These are phyloP conservation scores for Malus hybrid DNA, from an alignment of 331 rosid species.

Conservation along the genomic window DNA sequence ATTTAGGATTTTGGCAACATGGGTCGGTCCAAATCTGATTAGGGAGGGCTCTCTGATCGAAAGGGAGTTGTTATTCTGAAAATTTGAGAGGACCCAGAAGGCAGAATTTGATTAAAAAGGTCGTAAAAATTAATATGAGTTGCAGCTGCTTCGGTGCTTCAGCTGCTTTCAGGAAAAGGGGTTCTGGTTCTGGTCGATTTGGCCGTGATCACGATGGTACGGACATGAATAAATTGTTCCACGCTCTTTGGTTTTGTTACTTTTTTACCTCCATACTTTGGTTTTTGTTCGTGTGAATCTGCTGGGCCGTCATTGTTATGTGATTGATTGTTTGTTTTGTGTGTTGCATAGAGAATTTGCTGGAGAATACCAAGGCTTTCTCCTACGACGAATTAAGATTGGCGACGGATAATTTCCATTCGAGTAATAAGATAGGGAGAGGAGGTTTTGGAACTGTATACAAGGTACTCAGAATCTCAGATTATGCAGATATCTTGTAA, in stretches of 20 bases:
- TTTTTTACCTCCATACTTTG: not conserved
- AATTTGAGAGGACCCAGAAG: not conserved
- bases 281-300: not conserved
- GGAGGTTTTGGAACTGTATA: conserved; percentile 96
- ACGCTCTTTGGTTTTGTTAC: not conserved
- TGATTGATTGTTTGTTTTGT: conserved; percentile 7
- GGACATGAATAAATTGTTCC: not conserved
- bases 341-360: conserved; percentile 34
- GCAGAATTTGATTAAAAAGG: not conserved
- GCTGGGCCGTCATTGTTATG: not conserved
- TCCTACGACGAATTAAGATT: conserved; percentile 55
- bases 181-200: conserved; percentile 25
- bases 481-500: not conserved
- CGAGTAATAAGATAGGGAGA: conserved; percentile 64
- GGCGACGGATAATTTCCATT: conserved; percentile 69
- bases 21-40: not conserved
- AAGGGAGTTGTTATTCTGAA: not conserved
- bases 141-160: conserved; percentile 83
- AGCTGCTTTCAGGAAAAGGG: conserved; percentile 25
- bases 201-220: conserved; percentile 43
- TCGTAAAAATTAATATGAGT: conserved; percentile 47
- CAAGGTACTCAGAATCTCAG: conserved; percentile 43
- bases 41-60: not conserved
- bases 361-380: conserved; percentile 49
- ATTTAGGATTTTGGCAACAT: not conserved